A percentile compares a stretch with the other conserved stretches of the same genome.
phyloP scores from a whole-genome alignment of 2,329 filamentous ascomycete species.

The Talaromyces marneffei region DNA sequence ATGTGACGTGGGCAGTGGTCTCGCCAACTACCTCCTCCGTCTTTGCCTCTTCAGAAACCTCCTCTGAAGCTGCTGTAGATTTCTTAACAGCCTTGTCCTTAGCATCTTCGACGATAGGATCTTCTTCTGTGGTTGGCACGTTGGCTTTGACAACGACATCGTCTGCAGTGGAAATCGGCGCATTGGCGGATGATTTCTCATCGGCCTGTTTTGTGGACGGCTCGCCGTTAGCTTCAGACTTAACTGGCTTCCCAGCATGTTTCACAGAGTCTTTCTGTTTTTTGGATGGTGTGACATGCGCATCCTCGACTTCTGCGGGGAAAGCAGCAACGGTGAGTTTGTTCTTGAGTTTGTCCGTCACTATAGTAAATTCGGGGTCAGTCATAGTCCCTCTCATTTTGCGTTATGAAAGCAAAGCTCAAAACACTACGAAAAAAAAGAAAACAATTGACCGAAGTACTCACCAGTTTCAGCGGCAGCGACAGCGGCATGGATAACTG shows the following conservation, averaged over 20 bases:
- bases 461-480: constrained; percentile 8
- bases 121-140: background rate
- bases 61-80: background rate
- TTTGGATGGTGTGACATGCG: constrained; percentile 4
- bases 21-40: constrained; percentile 1
- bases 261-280: constrained; percentile 14
- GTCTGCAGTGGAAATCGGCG: background rate
- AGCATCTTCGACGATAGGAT: background rate
- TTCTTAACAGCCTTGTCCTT: background rate
- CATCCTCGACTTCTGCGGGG: constrained; percentile 9
- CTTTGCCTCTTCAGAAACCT: constrained; percentile 7
- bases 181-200: constrained; percentile 3
- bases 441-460: background rate
- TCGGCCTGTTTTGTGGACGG: constrained; percentile 7
- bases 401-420: background rate
- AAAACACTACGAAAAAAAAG: background rate
- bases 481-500: constrained; percentile 6
- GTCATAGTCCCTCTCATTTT: background rate
- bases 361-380: background rate
- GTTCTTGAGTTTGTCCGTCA: constrained; percentile 11
- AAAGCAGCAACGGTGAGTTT: constrained; percentile 7
- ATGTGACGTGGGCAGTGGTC: background rate
- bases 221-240: constrained; percentile 6
- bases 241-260: background rate
- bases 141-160: background rate